Evolutionary conservation across 2,329 filamentous ascomycete species (phyloP), one percentile per base, ranked within the genome.

Genomic region (Calonectria multiphialidica): DNA sequence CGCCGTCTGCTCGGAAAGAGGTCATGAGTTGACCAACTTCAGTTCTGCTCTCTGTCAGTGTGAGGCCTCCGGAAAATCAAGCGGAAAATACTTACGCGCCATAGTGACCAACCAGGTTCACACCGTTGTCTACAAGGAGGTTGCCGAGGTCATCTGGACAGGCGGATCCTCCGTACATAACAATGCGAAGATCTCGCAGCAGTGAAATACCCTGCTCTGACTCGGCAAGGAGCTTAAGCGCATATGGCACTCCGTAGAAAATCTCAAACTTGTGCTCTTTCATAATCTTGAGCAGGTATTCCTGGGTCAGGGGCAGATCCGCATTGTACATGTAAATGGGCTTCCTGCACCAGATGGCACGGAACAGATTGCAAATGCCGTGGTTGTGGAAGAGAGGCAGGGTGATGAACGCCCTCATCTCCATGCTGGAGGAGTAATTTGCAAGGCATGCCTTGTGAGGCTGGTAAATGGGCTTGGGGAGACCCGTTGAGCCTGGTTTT

Each of bases 391-490:
- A 92, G 1, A 92, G 81, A 1, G 91, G 90, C 33, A 91, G 80
- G 5, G 90, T 88, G 72, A 90, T 86, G 78, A 92, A 89, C 1
- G 86, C 84, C 53, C 83, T 84, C 82, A 89, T 81, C 18, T 81
- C 71, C 77, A 82, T 83, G 70, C 75, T 79, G 28, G 71, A 73
- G 45, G 83, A 77, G 69, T 87, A 89, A 73, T 89, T 90, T 45
- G 83, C 82, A 16, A 91, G 78, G 35, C 85, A 86, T 8, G 87
- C 84, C 28, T 81, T 80, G 59, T 93, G 89, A 0, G 86, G 88
- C 71, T 90, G 87, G 75, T 87, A 89, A 67, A 93, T 91, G 2
- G 90, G 90, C 73, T 92, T 92, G 0, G 91, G 91, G 7, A 92
- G 83, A 0, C 90, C 90, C 7, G 91, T 92, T 0, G 88, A 90